Evolutionary conservation across 371 early-diverging fungal genomes (phyloP).

Genomic region (Apophysomyces variabilis): DNA sequence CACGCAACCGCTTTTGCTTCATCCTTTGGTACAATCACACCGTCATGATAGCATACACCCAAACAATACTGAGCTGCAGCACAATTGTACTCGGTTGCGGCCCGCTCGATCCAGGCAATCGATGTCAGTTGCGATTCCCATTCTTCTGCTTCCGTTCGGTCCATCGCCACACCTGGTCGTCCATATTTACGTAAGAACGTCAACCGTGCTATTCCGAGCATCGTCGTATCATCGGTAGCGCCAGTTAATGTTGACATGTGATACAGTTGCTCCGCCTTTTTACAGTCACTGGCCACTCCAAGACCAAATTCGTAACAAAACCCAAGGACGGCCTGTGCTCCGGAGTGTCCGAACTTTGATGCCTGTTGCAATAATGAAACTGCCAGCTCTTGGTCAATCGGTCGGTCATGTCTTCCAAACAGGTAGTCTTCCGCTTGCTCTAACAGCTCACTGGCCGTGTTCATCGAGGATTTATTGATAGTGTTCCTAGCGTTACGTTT

Average conservation of each 20-base stretch:
- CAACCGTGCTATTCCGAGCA: constrained; percentile 62
- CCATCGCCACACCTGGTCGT: constrained; percentile 69
- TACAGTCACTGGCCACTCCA: constrained; percentile 56
- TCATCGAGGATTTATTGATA: constrained; percentile 1
- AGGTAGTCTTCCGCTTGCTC: constrained; percentile 40
- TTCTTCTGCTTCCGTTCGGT: constrained; percentile 65
- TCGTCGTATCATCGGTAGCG: constrained; percentile 12
- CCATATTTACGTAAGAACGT: constrained; percentile 76
- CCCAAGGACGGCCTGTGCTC: constrained; percentile 57
- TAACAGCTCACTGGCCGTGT: constrained; percentile 16
- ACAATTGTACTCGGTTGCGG: constrained; percentile 49
- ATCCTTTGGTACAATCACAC: constrained; percentile 58
- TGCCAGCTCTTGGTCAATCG: constrained; percentile 43
- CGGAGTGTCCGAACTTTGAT: constrained; percentile 39
- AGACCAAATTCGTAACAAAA: constrained; percentile 81
- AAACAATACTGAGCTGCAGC: constrained; percentile 53
- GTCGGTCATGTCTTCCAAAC: constrained; percentile 55
- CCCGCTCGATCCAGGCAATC: constrained; percentile 58
- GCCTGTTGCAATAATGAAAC: constrained; percentile 47
- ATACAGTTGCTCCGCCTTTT: constrained; percentile 60
- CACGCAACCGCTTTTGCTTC: constrained; percentile 59
- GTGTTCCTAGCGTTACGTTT: not conserved
- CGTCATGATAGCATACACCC: constrained; percentile 74
- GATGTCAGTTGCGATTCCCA: constrained; percentile 46
- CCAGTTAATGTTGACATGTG: constrained; percentile 32